Conservation (phyloP, 2,329 filamentous ascomycete species). For the Xylariaceae sp. region DNA sequence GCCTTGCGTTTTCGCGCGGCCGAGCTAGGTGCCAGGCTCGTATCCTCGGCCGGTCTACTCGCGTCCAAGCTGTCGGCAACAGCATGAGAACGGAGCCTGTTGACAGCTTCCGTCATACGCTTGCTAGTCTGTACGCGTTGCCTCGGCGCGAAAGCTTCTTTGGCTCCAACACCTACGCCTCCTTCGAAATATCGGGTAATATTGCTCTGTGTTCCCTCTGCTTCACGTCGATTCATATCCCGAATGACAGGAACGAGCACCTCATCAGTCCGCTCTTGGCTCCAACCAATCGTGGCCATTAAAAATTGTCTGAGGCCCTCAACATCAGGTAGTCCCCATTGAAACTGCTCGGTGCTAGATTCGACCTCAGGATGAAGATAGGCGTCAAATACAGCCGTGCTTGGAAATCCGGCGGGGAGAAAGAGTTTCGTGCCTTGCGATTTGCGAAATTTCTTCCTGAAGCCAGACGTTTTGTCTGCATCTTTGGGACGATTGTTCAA, state of each 20-base stretch:
- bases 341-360: conserved; percentile 70
- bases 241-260: conserved; percentile 91
- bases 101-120: conserved; percentile 73
- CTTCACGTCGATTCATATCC: conserved; percentile 87
- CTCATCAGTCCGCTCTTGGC: conserved; percentile 87
- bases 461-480: conserved; percentile 58
- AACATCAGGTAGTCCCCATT: conserved; percentile 94
- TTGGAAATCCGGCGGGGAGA: conserved; percentile 76
- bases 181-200: conserved; percentile 92
- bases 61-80: conserved; percentile 22
- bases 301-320: conserved; percentile 80
- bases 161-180: conserved; percentile 58
- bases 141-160: conserved; percentile 67
- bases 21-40: conserved; percentile 8
- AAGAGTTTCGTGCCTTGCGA: conserved; percentile 81
- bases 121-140: conserved; percentile 65
- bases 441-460: conserved; percentile 84
- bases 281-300: conserved; percentile 92
- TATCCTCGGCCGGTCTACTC: conserved; percentile 18
- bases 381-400: conserved; percentile 72
- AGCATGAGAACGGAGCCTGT: conserved; percentile 60
- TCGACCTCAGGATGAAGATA: conserved; percentile 89
- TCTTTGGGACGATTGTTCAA: conserved; percentile 60
- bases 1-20: conserved; percentile 34
- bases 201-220: conserved; percentile 91